Percentiles rank a stretch among this genome's conserved stretches.
Conservation (phyloP, 345 rosid species). For the Pugionium dolabratum region DNA sequence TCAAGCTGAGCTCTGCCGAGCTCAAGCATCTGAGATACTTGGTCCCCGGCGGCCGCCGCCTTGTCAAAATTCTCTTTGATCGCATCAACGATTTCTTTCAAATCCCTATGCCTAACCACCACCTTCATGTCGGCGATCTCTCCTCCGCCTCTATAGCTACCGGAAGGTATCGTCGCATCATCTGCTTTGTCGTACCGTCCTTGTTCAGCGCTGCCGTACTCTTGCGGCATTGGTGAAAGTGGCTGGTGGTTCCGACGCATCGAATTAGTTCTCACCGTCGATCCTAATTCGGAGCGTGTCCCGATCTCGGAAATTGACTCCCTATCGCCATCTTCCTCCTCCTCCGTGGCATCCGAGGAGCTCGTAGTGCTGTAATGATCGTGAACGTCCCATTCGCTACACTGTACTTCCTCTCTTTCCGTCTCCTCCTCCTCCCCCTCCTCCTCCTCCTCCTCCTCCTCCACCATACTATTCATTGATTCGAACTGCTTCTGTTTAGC, state of each 20-base stretch:
- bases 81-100: conserved; percentile 87
- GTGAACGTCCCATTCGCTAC: conserved; percentile 95
- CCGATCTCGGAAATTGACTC: conserved; percentile 74
- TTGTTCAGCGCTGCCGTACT: conserved; percentile 30
- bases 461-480: conserved; percentile 26
- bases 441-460: conserved; percentile 25
- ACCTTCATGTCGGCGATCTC: conserved; percentile 66
- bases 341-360: conserved; percentile 56
- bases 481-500: conserved; percentile 35
- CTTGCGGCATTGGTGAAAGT: conserved; percentile 26
- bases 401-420: conserved; percentile 93
- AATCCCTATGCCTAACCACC: conserved; percentile 90
- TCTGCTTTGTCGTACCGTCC: conserved; percentile 49
- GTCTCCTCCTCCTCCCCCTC: conserved; percentile 66
- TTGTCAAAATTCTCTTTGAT: conserved; percentile 75
- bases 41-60: conserved; percentile 83
- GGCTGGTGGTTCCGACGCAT: conserved; percentile 35
- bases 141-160: conserved; percentile 55
- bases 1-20: conserved; percentile 90
- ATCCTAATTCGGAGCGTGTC: conserved; percentile 62
- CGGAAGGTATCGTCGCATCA: conserved; percentile 51
- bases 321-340: conserved; percentile 51
- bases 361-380: conserved; percentile 66
- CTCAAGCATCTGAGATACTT: conserved; percentile 82
- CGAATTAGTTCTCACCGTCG: conserved; percentile 44